These are phyloP conservation scores for Dianthus caryophyllus DNA, from an alignment of 148 eudicot species.

Conservation along the genomic window DNA sequence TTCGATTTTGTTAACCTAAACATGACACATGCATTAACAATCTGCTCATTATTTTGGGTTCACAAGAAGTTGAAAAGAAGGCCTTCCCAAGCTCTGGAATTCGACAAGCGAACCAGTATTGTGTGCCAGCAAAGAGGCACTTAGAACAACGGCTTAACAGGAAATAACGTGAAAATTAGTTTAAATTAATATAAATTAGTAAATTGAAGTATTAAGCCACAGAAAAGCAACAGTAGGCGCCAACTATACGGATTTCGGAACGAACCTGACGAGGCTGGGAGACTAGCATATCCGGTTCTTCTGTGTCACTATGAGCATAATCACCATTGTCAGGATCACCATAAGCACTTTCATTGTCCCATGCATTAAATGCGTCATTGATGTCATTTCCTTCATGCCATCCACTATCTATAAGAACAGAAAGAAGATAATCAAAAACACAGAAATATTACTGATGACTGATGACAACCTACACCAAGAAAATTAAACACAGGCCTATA, in stretches of 20 bases:
- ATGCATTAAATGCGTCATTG: conserved; percentile 42
- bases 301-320: conserved; percentile 62
- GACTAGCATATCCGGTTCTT: conserved; percentile 57
- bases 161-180: neutral
- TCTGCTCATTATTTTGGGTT: neutral
- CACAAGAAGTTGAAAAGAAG: neutral
- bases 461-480: neutral
- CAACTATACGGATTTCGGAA: conserved; percentile 9
- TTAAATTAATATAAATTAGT: neutral
- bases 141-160: neutral
- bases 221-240: neutral
- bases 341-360: conserved; percentile 64
- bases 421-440: too few species aligned
- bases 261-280: conserved; percentile 97
- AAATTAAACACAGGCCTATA: neutral
- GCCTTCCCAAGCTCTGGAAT: neutral
- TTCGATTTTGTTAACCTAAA: conserved; percentile 79
- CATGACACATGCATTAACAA: conserved; percentile 6
- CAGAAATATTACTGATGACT: too few species aligned
- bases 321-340: conserved; percentile 63
- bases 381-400: conserved; percentile 31
- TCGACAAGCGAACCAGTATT: neutral
- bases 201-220: neutral
- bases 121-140: neutral
- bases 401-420: conserved; percentile 13